Conservation (phyloP, 257 asterid genomes). For the Gentiana dahurica region DNA sequence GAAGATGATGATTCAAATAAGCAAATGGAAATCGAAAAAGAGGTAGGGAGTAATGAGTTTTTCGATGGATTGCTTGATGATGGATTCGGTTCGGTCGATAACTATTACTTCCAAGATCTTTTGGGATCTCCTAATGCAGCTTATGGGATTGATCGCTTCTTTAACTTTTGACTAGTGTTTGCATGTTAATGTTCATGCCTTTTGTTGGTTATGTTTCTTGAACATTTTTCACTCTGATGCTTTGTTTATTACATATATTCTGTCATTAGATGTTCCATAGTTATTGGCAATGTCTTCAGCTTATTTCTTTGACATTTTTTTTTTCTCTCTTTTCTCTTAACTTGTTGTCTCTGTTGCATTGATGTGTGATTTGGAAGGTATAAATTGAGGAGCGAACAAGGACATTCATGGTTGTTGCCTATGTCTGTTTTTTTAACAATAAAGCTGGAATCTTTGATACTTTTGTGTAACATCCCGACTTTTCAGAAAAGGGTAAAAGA, state of each 20-base stretch:
- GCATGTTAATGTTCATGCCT: background rate
- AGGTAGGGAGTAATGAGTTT: constrained; percentile 11
- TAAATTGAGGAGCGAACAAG: no score
- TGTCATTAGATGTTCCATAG: background rate
- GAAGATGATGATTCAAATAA: constrained; percentile 21
- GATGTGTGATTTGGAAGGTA: no score
- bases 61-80: constrained; percentile 27
- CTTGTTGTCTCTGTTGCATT: no score
- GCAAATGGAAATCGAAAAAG: constrained; percentile 2
- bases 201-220: constrained; percentile 4
- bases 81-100: constrained; percentile 37
- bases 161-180: constrained; percentile 21
- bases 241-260: background rate
- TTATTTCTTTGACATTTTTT: background rate
- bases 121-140: constrained; percentile 26
- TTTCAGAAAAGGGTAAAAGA: no score
- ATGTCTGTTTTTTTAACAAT: no score
- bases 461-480: no score
- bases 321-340: no score
- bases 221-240: background rate
- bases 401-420: no score
- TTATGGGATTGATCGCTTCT: constrained; percentile 37
- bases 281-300: background rate
- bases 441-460: no score
- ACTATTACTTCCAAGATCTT: constrained; percentile 35